These are phyloP conservation scores for Trametes gibbosa DNA, from an alignment of 768 basidiomycete genomes.

Conservation along the genomic window DNA sequence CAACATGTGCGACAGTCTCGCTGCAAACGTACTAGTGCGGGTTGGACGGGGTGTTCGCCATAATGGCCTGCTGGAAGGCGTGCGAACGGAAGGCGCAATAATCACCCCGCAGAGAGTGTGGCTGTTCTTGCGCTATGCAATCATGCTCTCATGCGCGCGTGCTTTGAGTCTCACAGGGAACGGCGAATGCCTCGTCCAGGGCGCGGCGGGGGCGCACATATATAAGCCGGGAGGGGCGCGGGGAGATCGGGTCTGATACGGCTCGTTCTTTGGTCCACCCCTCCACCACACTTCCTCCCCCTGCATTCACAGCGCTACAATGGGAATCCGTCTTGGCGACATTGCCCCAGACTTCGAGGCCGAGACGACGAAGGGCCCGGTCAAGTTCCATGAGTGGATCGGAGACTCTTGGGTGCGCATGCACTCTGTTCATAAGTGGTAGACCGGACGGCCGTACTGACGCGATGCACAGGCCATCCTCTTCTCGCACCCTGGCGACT, in stretches of 20 bases:
- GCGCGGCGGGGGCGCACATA: neutral
- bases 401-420: slow-evolving; percentile 77
- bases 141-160: slow-evolving; percentile 3
- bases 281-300: neutral
- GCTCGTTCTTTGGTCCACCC: neutral
- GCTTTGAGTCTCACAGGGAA: neutral
- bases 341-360: slow-evolving; percentile 92
- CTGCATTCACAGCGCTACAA: neutral
- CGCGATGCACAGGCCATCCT: slow-evolving; percentile 58
- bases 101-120: slow-evolving; percentile 20
- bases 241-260: slow-evolving; percentile 5
- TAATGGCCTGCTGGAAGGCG: slow-evolving; percentile 29
- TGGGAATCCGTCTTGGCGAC: slow-evolving; percentile 74
- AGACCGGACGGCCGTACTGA: neutral
- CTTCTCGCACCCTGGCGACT: slow-evolving; percentile 94
- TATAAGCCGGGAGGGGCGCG: slow-evolving; percentile 21
- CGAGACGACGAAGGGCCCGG: slow-evolving; percentile 79
- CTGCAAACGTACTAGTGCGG: slow-evolving; percentile 7
- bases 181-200: neutral
- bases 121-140: slow-evolving; percentile 10
- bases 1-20: too few relatives aligned
- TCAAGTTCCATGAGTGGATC: slow-evolving; percentile 94
- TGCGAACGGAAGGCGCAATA: slow-evolving; percentile 67
- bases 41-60: neutral
- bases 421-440: neutral